phyloP scores from a whole-genome alignment of 306 rosid genomes.

The Canavalia gladiata region DNA sequence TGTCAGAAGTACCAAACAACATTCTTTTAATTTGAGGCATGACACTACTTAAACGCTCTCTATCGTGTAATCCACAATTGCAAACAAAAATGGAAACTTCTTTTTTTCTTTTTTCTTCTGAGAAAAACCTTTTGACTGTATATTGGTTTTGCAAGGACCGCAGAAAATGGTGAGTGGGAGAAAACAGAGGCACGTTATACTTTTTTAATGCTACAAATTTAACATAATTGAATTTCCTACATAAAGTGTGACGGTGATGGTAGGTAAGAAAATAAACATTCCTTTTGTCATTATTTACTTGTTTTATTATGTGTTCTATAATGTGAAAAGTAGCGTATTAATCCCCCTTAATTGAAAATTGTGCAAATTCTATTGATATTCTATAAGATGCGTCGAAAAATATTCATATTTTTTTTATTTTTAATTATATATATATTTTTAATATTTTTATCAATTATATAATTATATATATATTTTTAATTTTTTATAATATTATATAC shows the following conservation, averaged over 20 bases:
- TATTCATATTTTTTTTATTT: too few relatives aligned
- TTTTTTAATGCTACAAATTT: background rate
- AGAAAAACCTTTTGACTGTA: background rate
- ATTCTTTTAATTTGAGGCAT: slow-evolving; percentile 3
- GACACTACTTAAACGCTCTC: background rate
- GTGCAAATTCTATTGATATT: too few relatives aligned
- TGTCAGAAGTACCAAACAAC: background rate
- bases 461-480: too few relatives aligned
- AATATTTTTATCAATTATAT: too few relatives aligned
- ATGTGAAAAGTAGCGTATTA: too few relatives aligned
- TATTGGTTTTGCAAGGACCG: slow-evolving; percentile 34
- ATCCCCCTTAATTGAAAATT: too few relatives aligned
- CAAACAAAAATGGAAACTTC: background rate
- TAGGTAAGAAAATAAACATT: background rate
- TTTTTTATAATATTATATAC: too few relatives aligned
- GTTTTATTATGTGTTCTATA: too few relatives aligned
- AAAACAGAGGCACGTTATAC: background rate
- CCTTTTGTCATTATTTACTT: too few relatives aligned
- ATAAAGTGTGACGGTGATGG: background rate
- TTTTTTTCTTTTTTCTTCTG: too few relatives aligned
- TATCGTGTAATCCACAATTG: slow-evolving; percentile 26
- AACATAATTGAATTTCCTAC: slow-evolving; percentile 4
- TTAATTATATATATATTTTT: too few relatives aligned
- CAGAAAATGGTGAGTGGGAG: background rate
- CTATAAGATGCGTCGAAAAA: too few relatives aligned